Evolutionary conservation across 2,329 filamentous ascomycete genomes (phyloP).

Genomic region (Xylariaceae sp.): DNA sequence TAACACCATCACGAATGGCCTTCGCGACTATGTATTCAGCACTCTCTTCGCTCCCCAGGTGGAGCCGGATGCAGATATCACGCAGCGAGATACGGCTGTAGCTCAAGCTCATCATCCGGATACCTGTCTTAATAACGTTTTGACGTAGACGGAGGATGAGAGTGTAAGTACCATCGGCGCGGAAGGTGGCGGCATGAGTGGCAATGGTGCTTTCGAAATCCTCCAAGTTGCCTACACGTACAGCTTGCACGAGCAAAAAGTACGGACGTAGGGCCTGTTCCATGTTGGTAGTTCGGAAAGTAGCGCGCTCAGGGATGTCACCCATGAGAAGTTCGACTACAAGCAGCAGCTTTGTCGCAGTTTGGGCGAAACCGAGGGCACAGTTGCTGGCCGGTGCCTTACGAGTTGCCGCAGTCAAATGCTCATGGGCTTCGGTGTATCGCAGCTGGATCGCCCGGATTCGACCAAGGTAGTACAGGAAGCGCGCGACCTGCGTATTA

Average conservation of each 20-base stretch:
- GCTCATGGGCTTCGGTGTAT: conserved; percentile 95
- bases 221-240: conserved; percentile 92
- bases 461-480: conserved; percentile 93
- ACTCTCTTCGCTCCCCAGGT: conserved; percentile 91
- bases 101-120: conserved; percentile 97
- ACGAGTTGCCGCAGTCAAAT: conserved; percentile 85
- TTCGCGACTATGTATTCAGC: conserved; percentile 99
- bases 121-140: conserved; percentile 99
- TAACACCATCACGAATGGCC: conserved; percentile 94
- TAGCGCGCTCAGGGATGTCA: conserved; percentile 90
- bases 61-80: conserved; percentile 93
- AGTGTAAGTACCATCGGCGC: conserved; percentile 90
- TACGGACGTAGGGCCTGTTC: conserved; percentile 89
- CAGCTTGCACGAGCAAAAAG: conserved; percentile 87
- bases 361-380: conserved; percentile 91
- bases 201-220: conserved; percentile 86
- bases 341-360: conserved; percentile 90
- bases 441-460: conserved; percentile 94
- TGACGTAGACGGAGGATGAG: conserved; percentile 90
- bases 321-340: conserved; percentile 98
- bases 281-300: conserved; percentile 84
- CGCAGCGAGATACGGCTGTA: conserved; percentile 96
- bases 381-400: conserved; percentile 89
- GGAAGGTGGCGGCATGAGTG: conserved; percentile 76
- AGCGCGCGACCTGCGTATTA: conserved; percentile 96